Evolutionary conservation across 441 rosid genomes (phyloP).

Genomic region (Oxalis stricta): DNA sequence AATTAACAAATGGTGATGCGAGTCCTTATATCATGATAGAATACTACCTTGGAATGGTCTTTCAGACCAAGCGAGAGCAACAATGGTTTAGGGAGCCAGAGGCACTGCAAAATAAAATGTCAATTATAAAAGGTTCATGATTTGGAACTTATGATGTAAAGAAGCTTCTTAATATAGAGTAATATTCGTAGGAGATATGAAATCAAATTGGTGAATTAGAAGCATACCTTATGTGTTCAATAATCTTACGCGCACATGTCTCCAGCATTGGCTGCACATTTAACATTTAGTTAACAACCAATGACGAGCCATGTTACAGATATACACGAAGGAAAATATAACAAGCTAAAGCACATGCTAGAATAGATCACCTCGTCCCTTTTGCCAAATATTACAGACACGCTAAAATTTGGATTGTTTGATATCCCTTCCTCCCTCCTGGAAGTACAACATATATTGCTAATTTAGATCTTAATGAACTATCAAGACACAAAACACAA

Average conservation of each 20-base stretch:
- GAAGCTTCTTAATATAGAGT: no score
- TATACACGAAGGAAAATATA: background rate
- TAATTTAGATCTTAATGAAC: background rate
- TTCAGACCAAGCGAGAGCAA: conserved; percentile 78
- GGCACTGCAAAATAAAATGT: conserved; percentile 25
- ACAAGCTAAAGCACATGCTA: background rate
- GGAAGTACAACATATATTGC: conserved; percentile 5
- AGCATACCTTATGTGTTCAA: conserved; percentile 65
- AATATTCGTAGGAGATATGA: no score
- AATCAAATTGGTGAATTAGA: background rate
- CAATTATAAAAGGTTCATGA: background rate
- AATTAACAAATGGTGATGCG: background rate
- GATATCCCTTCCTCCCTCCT: conserved; percentile 88
- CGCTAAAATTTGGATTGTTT: conserved; percentile 51
- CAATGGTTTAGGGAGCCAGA: conserved; percentile 44
- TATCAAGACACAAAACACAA: background rate
- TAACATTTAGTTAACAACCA: conserved; percentile 8
- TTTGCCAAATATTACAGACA: conserved; percentile 77
- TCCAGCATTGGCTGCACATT: conserved; percentile 54
- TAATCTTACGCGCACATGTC: conserved; percentile 70
- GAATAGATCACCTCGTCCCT: conserved; percentile 55
- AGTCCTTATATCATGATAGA: no score
- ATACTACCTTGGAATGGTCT: conserved; percentile 65
- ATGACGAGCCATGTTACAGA: background rate
- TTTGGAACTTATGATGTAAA: background rate